Evolutionary conservation across 257 asterid genomes (phyloP), one percentile per base, ranked within the genome.

Genomic region (Petrea volubilis): DNA sequence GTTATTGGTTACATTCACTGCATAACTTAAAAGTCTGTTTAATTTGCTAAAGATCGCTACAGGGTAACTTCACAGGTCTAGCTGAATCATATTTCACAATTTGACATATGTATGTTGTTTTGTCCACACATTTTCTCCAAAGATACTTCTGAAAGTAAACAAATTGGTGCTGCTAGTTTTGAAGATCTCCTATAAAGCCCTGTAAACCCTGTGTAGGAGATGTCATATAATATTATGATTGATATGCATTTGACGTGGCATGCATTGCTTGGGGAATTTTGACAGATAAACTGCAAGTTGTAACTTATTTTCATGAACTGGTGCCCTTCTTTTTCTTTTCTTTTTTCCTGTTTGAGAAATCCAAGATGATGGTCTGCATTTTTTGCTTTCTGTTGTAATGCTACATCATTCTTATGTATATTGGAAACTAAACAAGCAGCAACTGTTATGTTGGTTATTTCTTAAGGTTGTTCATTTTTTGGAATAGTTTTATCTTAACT

Each of bases 1-100:
- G 50, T 64, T 49, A 11, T 53, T 67, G 60, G 14, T 76, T 44
- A 17, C 67, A 29, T 28, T 65, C 41, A 13, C 40, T 64, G 13
- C 55, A 64, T 51, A 46, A 12, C 38, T 55, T 63, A 58, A 17
- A 66, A 57, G 41, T 46, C 63, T 67, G 29, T 43, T 17, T 7
- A 40, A 34, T 36, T 23, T 18, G 68, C 68, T 72, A 33, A 58
- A 60, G 21, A 59, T 33, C 6, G 12, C 3, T 11, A 40, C 15
- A 40, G 36, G 31, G 43, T 46, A 72, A 51, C 24, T 50, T 12
- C 21, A 44, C 52, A 56, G 44, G 21, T 53, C 36, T 5, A 74
- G 52, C 44, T 46, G 20, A 49, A 24, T 51, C 50, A 43, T 41
- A 27, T 49, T 60, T 70, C 28, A 50, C 38, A 28, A 65, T 52